phyloP scores from a whole-genome alignment of 495 filamentous ascomycete genomes.

The Bacidia rubella region DNA sequence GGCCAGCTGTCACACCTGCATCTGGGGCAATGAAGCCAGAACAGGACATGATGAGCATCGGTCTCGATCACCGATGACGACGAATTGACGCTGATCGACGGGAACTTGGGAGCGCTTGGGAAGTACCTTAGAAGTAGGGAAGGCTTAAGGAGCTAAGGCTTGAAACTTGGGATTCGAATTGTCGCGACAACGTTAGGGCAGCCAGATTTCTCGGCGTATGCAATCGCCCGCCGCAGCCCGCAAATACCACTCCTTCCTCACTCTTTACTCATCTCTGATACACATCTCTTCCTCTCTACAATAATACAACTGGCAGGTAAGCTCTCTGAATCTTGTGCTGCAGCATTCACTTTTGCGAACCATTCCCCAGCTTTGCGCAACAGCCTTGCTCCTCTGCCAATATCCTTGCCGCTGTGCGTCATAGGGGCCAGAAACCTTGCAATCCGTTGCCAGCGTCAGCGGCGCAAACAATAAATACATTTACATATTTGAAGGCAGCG shows the following conservation, averaged over 20 bases:
- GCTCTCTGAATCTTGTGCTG: not conserved
- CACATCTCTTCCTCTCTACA: not conserved
- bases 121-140: too few species aligned
- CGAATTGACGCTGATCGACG: too few species aligned
- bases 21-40: too few species aligned
- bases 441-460: not conserved
- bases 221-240: not conserved
- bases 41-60: too few species aligned
- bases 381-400: too few species aligned
- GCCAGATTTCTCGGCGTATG: too few species aligned
- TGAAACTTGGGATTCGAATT: not conserved
- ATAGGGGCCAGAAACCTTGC: not conserved
- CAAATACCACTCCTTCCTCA: constrained; percentile 5
- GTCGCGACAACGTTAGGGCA: not conserved
- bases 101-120: too few species aligned
- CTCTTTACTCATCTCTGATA: not conserved
- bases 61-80: too few species aligned
- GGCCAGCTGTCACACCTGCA: too few species aligned
- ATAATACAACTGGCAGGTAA: too few species aligned
- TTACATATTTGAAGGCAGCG: not conserved
- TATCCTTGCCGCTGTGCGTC: not conserved
- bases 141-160: not conserved
- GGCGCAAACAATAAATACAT: not conserved
- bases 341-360: too few species aligned
- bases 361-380: too few species aligned